Conservation (phyloP, 2,329 filamentous ascomycete species). For the Nakataea oryzae region DNA sequence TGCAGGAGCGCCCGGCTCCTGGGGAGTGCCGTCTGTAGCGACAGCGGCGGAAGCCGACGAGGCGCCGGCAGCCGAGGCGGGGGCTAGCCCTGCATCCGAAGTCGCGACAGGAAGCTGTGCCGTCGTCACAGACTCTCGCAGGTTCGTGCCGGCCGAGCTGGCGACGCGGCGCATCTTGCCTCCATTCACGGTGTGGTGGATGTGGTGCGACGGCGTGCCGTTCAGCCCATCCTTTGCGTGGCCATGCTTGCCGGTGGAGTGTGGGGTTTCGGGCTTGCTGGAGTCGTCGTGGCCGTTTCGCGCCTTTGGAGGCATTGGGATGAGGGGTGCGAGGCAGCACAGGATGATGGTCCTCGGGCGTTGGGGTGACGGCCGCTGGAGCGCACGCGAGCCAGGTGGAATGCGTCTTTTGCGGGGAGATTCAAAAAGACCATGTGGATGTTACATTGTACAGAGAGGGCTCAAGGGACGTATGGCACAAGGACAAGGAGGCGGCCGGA, state of each 20-base stretch:
- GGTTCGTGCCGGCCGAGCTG: conserved; percentile 38
- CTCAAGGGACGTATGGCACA: not conserved
- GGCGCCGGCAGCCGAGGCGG: not conserved
- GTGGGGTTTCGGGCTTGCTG: conserved; percentile 5
- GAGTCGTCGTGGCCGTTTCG: conserved; percentile 17
- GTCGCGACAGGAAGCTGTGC: conserved; percentile 8
- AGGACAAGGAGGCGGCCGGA: not conserved
- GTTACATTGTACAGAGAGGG: not conserved
- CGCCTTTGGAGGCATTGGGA: conserved; percentile 27
- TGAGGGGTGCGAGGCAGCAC: not conserved
- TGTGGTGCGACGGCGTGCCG: not conserved
- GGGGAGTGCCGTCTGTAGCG: not conserved
- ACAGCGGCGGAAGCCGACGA: not conserved
- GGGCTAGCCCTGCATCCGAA: not conserved
- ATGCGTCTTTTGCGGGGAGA: not conserved
- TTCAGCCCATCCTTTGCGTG: conserved; percentile 7
- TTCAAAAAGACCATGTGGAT: not conserved
- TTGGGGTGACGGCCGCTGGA: not conserved
- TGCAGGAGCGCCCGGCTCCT: not conserved
- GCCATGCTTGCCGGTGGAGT: conserved; percentile 33
- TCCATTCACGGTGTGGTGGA: conserved; percentile 26
- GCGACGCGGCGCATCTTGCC: conserved; percentile 45
- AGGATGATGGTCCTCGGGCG: not conserved
- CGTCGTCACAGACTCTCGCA: conserved; percentile 30
- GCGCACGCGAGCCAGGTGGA: too few species aligned